Evolutionary conservation across 805 yeast genomes (phyloP), one percentile per base, ranked within the genome.

Genomic region (Wickerhamiella lipophila): DNA sequence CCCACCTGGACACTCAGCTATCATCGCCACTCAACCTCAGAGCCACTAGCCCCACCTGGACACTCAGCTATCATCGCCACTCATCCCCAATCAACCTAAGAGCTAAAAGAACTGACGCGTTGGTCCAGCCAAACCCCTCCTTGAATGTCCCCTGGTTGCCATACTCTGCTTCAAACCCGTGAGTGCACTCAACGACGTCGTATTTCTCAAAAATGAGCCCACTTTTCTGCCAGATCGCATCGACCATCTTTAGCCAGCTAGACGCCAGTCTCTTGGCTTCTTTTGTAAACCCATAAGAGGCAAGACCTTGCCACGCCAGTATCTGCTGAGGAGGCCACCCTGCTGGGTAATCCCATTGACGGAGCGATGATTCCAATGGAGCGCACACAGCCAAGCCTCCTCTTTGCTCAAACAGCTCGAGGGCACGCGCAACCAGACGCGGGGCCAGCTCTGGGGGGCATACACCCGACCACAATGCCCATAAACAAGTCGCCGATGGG

Each of bases 321-420:
- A 89, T 84, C 65, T 89, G 98, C 62, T 92, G 97, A 2, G 98
- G 97, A 0, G 97, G 96, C 98, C 98, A 89, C 1, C 97, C 97
- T 60, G 69, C 85, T 1, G 98, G 98, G 64, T 81, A 92, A 64
- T 89, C 98, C 98, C 98, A 89, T 66, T 89, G 98, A 63, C 97
- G 72, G 1, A 8, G 15, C 81, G 77, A n/a, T 94, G 77, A n/a
- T 94, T 96, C 58, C 86, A 70, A 39, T 83, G 64, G 84, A 67
- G 22, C 95, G 94, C 55, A 95, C 69, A 95, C 79, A 1, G 78
- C 95, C 8, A 89, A 64, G 0, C 98, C 98, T 21, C 98, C 97
- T 52, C 74, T 72, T 62, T 76, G 83, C 65, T 92, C 98, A 56
- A 92, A 76, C 57, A 78, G 75, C 1, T 74, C 70, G 5, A 89